Evolutionary conservation across 352 stramenopile species (phyloP), one percentile per base, ranked within the genome.

Genomic region (Pythium phragmiticola): DNA sequence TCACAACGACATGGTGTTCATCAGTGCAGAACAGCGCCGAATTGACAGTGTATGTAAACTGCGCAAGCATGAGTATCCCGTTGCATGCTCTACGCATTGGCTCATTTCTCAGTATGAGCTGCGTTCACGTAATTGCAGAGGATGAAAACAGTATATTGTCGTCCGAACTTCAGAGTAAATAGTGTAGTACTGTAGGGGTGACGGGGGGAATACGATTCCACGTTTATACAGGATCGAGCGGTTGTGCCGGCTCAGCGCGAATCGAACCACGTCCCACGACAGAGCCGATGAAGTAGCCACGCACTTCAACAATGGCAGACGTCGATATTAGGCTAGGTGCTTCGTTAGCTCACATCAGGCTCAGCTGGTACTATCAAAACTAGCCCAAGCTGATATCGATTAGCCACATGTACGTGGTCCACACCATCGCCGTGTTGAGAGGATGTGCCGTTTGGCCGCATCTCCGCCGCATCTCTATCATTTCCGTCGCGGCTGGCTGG

Each of bases 351-450:
- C n/a, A 19, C 2, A 46, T 21, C 21, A 21, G 21, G 21, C 21
- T 21, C 21, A 21, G 21, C 21, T 21, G 21, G 0, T 21, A 21
- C 0, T 21, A 46, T 7, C 41, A 46, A 46, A 52, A n/a, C 46
- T 52, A 52, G 21, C 17, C 46, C 26, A 52, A 52, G 46, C 26
- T 52, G 46, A 46, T 52, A 2, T n/a, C 9, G 6, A 34, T 16
- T 52, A 5, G 45, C 4, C 45, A 30, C 26, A 28, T 51, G 5
- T 7, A 34, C 37, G 56, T 63, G 56, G 56, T 21, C n/a, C 56
- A 63, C 56, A 50, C 21, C 42, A 36, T 34, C 33, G 43, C 56
- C 56, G 56, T 63, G 56, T 63, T 63, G 45, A 47, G 56, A 63
- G 37, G 53, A 39, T 39, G 34, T 2, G 34, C 11, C 34, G 34